A percentile compares a stretch with the other conserved stretches of the same genome.
phyloP scores from a whole-genome alignment of 2,329 filamentous ascomycete genomes.

The Colletotrichum sp. region DNA sequence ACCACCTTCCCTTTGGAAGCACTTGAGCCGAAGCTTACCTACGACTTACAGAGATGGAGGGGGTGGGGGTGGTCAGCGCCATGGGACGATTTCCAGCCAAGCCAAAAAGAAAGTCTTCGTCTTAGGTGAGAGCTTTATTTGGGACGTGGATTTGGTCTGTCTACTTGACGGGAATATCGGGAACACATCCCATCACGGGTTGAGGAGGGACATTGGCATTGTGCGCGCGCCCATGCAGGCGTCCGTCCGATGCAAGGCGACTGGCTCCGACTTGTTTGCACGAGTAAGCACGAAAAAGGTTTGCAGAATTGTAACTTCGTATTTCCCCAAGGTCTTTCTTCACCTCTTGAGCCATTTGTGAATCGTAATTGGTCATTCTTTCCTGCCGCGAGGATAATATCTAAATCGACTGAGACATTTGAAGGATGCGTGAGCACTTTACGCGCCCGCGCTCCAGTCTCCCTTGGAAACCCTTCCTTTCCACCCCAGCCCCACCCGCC shows the following conservation, averaged over 20 bases:
- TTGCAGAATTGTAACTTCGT: not conserved
- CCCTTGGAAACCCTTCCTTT: not conserved
- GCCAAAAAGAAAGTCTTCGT: not conserved
- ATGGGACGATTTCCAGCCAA: not conserved
- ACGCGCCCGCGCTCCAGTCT: not conserved
- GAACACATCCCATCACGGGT: not conserved
- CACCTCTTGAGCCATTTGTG: not conserved
- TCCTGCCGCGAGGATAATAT: not conserved
- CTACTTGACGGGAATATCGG: not conserved
- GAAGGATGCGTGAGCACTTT: not conserved
- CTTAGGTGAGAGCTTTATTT: not conserved
- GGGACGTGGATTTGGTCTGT: not conserved
- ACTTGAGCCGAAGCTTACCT: conserved; percentile 10
- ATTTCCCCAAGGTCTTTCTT: not conserved
- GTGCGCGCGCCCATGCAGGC: not conserved
- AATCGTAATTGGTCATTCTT: not conserved
- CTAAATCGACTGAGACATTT: not conserved
- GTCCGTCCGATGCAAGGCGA: not conserved
- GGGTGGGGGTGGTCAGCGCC: not conserved
- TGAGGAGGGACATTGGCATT: not conserved
- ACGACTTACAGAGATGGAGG: not conserved
- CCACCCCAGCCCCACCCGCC: not conserved
- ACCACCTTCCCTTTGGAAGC: conserved; percentile 13
- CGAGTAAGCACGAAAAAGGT: not conserved
- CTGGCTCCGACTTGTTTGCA: not conserved